A percentile compares a stretch with the other conserved stretches of the same genome.
Evolutionary conservation across 2,329 filamentous ascomycete species (phyloP).

Genomic region (Colletotrichum scovillei): DNA sequence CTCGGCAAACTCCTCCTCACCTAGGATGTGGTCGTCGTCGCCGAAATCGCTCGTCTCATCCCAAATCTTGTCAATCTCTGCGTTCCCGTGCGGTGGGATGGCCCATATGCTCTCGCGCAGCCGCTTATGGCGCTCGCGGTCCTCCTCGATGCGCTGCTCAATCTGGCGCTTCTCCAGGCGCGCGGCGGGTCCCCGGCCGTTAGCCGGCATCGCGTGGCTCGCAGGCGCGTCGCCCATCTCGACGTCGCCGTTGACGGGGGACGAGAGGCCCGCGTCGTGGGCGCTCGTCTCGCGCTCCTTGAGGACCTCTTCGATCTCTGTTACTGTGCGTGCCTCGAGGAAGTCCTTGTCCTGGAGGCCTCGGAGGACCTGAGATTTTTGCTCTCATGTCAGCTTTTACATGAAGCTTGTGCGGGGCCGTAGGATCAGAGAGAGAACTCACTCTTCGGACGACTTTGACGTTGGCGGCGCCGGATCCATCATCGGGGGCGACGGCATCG

Average conservation of each 20-base stretch:
- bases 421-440: slow-evolving; percentile 37
- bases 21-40: slow-evolving; percentile 84
- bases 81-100: slow-evolving; percentile 71
- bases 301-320: slow-evolving; percentile 85
- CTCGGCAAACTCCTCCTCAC: slow-evolving; percentile 76
- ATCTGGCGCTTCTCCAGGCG: slow-evolving; percentile 86
- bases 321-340: slow-evolving; percentile 78
- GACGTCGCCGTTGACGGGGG: slow-evolving; percentile 55
- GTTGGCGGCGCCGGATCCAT: slow-evolving; percentile 90
- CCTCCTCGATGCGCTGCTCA: slow-evolving; percentile 96
- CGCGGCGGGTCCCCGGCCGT: slow-evolving; percentile 39
- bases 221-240: slow-evolving; percentile 54
- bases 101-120: slow-evolving; percentile 95
- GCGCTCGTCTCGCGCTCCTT: slow-evolving; percentile 76
- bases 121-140: slow-evolving; percentile 93
- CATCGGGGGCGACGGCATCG: slow-evolving; percentile 88
- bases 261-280: slow-evolving; percentile 64
- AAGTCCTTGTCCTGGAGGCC: slow-evolving; percentile 78
- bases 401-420: not conserved
- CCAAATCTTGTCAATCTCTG: slow-evolving; percentile 84
- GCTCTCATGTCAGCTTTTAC: slow-evolving; percentile 15
- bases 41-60: slow-evolving; percentile 88
- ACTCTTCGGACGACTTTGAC: slow-evolving; percentile 92
- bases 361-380: slow-evolving; percentile 67
- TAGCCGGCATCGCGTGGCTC: slow-evolving; percentile 53